Conservation (phyloP, 1,284 basidiomycete species). For the Puccinia coronata region DNA sequence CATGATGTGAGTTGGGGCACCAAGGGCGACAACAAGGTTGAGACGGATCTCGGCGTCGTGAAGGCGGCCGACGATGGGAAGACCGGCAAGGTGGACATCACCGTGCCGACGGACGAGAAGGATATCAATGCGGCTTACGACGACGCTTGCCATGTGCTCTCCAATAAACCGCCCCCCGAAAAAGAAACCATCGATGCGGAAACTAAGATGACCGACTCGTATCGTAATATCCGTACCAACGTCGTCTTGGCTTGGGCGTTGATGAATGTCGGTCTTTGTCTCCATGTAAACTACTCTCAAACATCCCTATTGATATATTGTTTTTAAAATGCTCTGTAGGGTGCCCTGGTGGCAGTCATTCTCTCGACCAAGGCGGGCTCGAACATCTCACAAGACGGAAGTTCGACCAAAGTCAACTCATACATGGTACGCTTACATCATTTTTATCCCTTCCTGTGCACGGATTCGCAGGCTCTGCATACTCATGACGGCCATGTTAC, state of each 20-base stretch:
- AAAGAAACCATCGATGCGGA: constrained; percentile 68
- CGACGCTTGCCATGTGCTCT: constrained; percentile 75
- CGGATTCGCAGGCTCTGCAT: neutral
- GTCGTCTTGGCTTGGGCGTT: constrained; percentile 78
- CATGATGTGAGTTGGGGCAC: constrained; percentile 83
- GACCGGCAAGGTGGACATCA: constrained; percentile 74
- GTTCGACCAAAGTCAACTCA: constrained; percentile 57
- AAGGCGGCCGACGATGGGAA: constrained; percentile 60
- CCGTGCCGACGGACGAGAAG: constrained; percentile 75
- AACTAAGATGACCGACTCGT: constrained; percentile 83
- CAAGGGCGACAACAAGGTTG: constrained; percentile 82
- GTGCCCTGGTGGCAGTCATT: constrained; percentile 72
- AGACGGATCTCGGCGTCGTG: constrained; percentile 79
- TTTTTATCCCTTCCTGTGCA: constrained; percentile 50
- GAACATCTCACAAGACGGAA: constrained; percentile 58
- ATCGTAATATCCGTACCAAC: constrained; percentile 81
- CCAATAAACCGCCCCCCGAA: constrained; percentile 70
- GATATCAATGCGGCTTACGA: constrained; percentile 85
- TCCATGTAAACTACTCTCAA: constrained; percentile 24
- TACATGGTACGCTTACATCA: constrained; percentile 17
- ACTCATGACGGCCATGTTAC: constrained; percentile 21
- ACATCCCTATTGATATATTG: constrained; percentile 43
- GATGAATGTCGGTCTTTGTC: constrained; percentile 67
- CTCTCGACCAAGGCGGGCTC: constrained; percentile 61
- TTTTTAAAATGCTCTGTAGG: constrained; percentile 61